Conservation (phyloP, 2,329 filamentous ascomycete genomes). For the Ceratocystis diversiconidia region DNA sequence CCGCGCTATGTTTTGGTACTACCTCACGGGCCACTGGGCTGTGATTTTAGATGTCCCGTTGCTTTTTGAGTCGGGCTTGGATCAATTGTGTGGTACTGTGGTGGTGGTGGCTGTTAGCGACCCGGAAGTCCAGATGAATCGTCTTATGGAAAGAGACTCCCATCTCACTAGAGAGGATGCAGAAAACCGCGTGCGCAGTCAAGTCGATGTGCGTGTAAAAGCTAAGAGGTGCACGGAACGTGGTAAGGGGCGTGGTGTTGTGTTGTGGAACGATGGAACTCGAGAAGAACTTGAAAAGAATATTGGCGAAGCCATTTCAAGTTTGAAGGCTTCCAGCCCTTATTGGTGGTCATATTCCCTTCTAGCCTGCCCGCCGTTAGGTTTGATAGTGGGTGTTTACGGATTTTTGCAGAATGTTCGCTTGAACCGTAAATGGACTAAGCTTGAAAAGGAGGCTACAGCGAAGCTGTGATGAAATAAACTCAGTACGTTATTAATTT, state of each 20-base stretch:
- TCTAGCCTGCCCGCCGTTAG: conserved; percentile 59
- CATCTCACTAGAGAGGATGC: conserved; percentile 78
- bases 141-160: conserved; percentile 59
- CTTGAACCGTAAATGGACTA: conserved; percentile 58
- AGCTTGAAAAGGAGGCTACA: conserved; percentile 36
- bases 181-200: conserved; percentile 69
- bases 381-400: conserved; percentile 52
- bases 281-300: conserved; percentile 54
- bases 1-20: conserved; percentile 54
- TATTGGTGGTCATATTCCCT: conserved; percentile 71
- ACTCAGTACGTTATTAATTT: background rate
- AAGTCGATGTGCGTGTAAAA: conserved; percentile 76
- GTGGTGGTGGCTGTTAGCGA: conserved; percentile 77
- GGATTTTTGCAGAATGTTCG: conserved; percentile 55
- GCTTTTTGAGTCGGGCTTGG: conserved; percentile 77
- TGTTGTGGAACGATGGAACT: conserved; percentile 81
- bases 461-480: conserved; percentile 27
- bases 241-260: conserved; percentile 51
- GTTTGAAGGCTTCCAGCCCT: conserved; percentile 50
- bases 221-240: conserved; percentile 58
- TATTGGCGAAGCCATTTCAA: conserved; percentile 50
- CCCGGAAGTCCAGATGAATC: conserved; percentile 64
- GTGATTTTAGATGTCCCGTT: conserved; percentile 86
- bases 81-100: conserved; percentile 70
- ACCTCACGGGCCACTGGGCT: conserved; percentile 66